A percentile compares a stretch with the other conserved stretches of the same genome.
phyloP scores from a whole-genome alignment of 345 rosid species.

The Zanthoxylum bungeanum region DNA sequence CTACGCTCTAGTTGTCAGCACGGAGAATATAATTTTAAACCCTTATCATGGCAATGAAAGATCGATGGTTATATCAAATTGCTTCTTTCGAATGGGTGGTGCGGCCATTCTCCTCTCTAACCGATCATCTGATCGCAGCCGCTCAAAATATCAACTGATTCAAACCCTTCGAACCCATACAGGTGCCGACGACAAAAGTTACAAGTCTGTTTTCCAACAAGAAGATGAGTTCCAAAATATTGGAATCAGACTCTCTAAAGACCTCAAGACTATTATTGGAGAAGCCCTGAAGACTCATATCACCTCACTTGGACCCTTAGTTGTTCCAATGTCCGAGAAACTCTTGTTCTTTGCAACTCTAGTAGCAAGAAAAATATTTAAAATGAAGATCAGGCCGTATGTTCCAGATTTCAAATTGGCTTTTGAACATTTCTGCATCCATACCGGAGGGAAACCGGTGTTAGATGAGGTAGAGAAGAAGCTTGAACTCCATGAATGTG shows the following conservation, averaged over 20 bases:
- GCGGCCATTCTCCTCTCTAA: slow-evolving; percentile 59
- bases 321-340: slow-evolving; percentile 59
- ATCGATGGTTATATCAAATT: slow-evolving; percentile 57
- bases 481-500: slow-evolving; percentile 53
- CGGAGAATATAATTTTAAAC: slow-evolving; percentile 44
- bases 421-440: slow-evolving; percentile 72
- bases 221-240: slow-evolving; percentile 43
- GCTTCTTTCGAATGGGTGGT: slow-evolving; percentile 51
- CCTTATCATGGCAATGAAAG: slow-evolving; percentile 48
- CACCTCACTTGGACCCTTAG: slow-evolving; percentile 59
- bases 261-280: slow-evolving; percentile 54
- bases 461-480: slow-evolving; percentile 64
- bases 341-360: slow-evolving; percentile 38
- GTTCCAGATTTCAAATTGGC: slow-evolving; percentile 69
- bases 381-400: slow-evolving; percentile 46
- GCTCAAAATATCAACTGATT: slow-evolving; percentile 48
- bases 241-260: too few species aligned
- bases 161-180: slow-evolving; percentile 58
- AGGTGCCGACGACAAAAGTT: slow-evolving; percentile 48
- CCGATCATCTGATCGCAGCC: slow-evolving; percentile 28
- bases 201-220: slow-evolving; percentile 44
- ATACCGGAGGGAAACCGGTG: slow-evolving; percentile 67
- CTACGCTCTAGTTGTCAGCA: slow-evolving; percentile 58
- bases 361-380: slow-evolving; percentile 37
- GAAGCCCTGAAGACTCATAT: slow-evolving; percentile 60